Evolutionary conservation across 805 yeast genomes (phyloP), one percentile per base, ranked within the genome.

Genomic region (Pichia sporocuriosa): DNA sequence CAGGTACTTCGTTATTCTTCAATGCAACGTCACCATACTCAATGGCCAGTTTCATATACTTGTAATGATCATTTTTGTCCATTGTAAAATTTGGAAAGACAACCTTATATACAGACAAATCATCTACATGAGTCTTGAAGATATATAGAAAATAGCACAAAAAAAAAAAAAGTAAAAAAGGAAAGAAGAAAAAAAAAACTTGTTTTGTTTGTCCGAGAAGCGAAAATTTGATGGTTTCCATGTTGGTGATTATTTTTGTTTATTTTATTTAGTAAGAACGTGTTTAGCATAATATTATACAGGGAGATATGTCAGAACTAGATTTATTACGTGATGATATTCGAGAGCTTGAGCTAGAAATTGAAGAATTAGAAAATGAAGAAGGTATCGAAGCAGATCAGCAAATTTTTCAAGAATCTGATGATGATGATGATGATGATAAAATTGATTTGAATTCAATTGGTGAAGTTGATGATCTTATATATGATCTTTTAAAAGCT

Each of bases 1-100:
- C 94, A 0, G 96, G 96, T 0, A 86, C 89, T 53, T 86, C 96
- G 32, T 74, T 75, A n/a, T 63, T 63, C 32, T 66, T 66, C 19
- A 87, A 65, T 0, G 95, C 93, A 29, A 69, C 59, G 47, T 72
- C 71, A 0, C 90, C 95, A 32, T 76, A 68, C 26, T 67, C 58
- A 13, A 76, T 53, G 3, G 85, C 81, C 16, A 59, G 49, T 27
- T 65, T 57, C 85, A 79, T 80, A 50, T 63, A 67, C 52, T 56
- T 38, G 46, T 63, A 65, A 37, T 56, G 61, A 6, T 17, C 35
- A 15, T 27, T 19, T 21, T 44, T 17, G 16, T 31, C 32, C 41
- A 39, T 42, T 32, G 2, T 19, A 12, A 12, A 17, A 16, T 26
- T 26, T 26, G 6, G 13, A 11, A 8, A 26, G 13, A 26, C n/a